Percentiles rank a stretch among this genome's conserved stretches.
Conservation (phyloP, 1,284 basidiomycete species). For the Trametes polyzona region DNA sequence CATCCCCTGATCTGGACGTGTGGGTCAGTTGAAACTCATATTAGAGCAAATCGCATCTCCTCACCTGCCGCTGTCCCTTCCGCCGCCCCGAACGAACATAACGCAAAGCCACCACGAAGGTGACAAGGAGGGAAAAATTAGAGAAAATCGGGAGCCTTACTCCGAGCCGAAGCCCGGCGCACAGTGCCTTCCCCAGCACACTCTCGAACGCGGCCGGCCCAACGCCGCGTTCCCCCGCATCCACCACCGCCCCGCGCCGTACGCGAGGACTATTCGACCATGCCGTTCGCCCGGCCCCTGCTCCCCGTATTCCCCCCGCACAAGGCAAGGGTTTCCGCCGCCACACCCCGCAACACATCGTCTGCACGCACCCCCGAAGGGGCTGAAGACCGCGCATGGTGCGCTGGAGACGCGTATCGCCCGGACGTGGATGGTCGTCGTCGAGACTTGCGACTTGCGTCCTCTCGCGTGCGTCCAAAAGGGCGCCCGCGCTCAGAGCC, state of each 20-base stretch:
- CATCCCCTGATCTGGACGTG: too few relatives aligned
- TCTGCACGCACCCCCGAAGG: conserved; percentile 20
- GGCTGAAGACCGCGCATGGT: conserved; percentile 12
- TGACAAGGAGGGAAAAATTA: conserved; percentile 19
- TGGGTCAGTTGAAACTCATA: too few relatives aligned
- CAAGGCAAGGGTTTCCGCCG: conserved; percentile 29
- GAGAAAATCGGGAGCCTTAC: conserved; percentile 3
- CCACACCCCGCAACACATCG: conserved; percentile 14
- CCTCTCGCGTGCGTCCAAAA: conserved; percentile 21
- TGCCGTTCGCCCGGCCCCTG: conserved; percentile 24
- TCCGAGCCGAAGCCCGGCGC: conserved; percentile 7
- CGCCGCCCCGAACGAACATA: background rate
- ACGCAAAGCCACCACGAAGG: conserved; percentile 15
- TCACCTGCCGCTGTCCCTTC: too few relatives aligned
- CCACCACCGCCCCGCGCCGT: conserved; percentile 22
- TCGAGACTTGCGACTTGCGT: background rate
- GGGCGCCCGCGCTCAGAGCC: conserved; percentile 21
- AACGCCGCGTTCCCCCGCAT: conserved; percentile 31
- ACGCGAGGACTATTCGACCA: conserved; percentile 17
- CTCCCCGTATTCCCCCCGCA: conserved; percentile 30
- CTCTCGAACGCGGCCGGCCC: conserved; percentile 30
- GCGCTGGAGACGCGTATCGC: conserved; percentile 27
- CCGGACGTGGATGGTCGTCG: conserved; percentile 17
- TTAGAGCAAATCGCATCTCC: too few relatives aligned
- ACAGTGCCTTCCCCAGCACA: conserved; percentile 17